Percentiles rank a stretch among this genome's conserved stretches.
Conservation (phyloP, 108 stramenopile species). For the Nitzschia sp. region DNA sequence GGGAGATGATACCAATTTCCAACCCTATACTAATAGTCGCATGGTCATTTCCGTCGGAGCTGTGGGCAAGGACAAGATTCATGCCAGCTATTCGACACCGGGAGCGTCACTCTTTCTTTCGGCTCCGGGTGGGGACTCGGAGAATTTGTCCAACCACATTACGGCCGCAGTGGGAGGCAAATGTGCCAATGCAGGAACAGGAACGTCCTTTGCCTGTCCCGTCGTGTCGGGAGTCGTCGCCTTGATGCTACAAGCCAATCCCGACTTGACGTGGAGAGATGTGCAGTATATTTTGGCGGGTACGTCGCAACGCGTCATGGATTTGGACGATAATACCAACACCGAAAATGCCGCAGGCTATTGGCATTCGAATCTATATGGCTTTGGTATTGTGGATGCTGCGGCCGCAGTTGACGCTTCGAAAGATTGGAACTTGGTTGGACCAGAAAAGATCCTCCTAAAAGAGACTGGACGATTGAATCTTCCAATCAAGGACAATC, state of each 20-base stretch:
- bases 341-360: constrained; percentile 35
- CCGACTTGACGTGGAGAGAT: constrained; percentile 48
- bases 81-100: constrained; percentile 41
- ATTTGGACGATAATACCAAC: constrained; percentile 18
- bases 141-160: constrained; percentile 21
- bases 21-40: constrained; percentile 36
- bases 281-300: constrained; percentile 49
- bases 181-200: constrained; percentile 23
- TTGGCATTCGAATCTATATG: constrained; percentile 43
- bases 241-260: constrained; percentile 51
- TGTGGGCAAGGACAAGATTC: constrained; percentile 37
- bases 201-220: constrained; percentile 48
- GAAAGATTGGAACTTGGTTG: constrained; percentile 29
- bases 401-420: constrained; percentile 33
- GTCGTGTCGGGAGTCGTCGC: constrained; percentile 51
- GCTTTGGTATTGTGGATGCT: constrained; percentile 59
- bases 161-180: constrained; percentile 28
- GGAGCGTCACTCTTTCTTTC: constrained; percentile 45
- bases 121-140: constrained; percentile 46
- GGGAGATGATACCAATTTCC: constrained; percentile 47
- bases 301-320: constrained; percentile 24
- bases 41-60: constrained; percentile 51
- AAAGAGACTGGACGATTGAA: constrained; percentile 6
- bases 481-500: constrained; percentile 20
- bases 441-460: constrained; percentile 24